Percentiles rank a stretch among this genome's conserved stretches.
Evolutionary conservation across 805 yeast genomes (phyloP).

Genomic region (Metschnikowia bowlesiae): DNA sequence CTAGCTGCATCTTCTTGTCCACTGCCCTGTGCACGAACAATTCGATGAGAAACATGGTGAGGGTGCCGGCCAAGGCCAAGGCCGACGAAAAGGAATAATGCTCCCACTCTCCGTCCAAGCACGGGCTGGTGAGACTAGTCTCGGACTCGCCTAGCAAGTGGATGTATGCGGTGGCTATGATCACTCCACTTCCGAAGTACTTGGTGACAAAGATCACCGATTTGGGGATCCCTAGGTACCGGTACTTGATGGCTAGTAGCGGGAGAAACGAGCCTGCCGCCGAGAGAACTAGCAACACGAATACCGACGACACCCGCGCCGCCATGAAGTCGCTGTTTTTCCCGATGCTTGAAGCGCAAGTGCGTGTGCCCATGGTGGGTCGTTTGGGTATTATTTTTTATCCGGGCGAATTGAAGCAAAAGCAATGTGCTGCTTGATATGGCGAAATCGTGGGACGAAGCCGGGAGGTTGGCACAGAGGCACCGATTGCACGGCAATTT

Average conservation of each 20-base stretch:
- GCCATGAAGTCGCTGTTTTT: conserved; percentile 15
- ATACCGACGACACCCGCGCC: conserved; percentile 28
- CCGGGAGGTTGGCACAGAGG: too few relatives aligned
- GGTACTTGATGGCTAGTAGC: conserved; percentile 20
- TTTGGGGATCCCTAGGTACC: conserved; percentile 21
- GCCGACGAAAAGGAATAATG: conserved; percentile 33
- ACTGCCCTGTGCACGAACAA: conserved; percentile 14
- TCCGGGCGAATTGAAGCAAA: not conserved
- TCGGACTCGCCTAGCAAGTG: conserved; percentile 32
- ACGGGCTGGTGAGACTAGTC: conserved; percentile 22
- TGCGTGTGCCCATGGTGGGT: not conserved
- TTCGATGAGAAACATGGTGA: conserved; percentile 29
- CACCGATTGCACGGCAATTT: too few relatives aligned
- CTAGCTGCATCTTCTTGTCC: conserved; percentile 2
- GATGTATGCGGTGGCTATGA: conserved; percentile 33
- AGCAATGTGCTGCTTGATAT: not conserved
- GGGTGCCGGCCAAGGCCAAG: conserved; percentile 28
- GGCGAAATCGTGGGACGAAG: too few relatives aligned
- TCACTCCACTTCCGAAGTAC: conserved; percentile 34
- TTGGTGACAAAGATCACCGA: conserved; percentile 26
- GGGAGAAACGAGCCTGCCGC: conserved; percentile 31
- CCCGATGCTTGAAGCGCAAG: not conserved
- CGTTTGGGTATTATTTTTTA: not conserved
- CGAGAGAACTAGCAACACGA: conserved; percentile 27
- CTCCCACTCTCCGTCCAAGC: conserved; percentile 24